Conservation (phyloP, 2,329 filamentous ascomycete species). For the Penicillium capsulatum region DNA sequence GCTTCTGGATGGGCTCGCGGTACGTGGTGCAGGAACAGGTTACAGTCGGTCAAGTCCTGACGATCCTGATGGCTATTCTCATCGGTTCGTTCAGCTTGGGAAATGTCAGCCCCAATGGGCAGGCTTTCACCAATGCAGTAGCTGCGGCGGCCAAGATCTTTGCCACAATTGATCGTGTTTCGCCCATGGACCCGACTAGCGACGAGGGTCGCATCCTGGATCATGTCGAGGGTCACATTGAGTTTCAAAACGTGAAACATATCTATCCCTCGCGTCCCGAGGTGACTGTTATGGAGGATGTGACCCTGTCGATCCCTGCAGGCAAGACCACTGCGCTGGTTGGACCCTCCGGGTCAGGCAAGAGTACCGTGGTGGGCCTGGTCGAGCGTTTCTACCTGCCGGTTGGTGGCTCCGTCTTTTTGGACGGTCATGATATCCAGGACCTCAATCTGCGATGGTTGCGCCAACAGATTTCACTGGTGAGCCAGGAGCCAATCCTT, state of each 20-base stretch:
- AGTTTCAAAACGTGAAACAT: slow-evolving; percentile 78
- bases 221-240: slow-evolving; percentile 69
- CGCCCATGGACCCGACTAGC: slow-evolving; percentile 73
- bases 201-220: slow-evolving; percentile 70
- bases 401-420: slow-evolving; percentile 68
- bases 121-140: slow-evolving; percentile 78
- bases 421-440: slow-evolving; percentile 79
- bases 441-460: slow-evolving; percentile 85
- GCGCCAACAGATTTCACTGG: slow-evolving; percentile 84
- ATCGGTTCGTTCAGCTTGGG: slow-evolving; percentile 89
- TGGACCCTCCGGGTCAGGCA: slow-evolving; percentile 89
- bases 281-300: slow-evolving; percentile 79
- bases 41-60: slow-evolving; percentile 67
- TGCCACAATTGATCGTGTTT: slow-evolving; percentile 82
- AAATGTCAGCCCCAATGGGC: slow-evolving; percentile 77
- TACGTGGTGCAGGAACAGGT: slow-evolving; percentile 66
- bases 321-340: slow-evolving; percentile 92
- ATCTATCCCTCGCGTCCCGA: slow-evolving; percentile 93
- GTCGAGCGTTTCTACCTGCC: slow-evolving; percentile 94
- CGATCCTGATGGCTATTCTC: slow-evolving; percentile 84
- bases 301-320: slow-evolving; percentile 74
- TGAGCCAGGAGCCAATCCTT: slow-evolving; percentile 87
- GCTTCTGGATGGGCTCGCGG: slow-evolving; percentile 81
- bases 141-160: slow-evolving; percentile 89
- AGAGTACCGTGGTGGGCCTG: slow-evolving; percentile 88